Evolutionary conservation across 129 eudicot species (phyloP).

Genomic region (Dittrichia graveolens): DNA sequence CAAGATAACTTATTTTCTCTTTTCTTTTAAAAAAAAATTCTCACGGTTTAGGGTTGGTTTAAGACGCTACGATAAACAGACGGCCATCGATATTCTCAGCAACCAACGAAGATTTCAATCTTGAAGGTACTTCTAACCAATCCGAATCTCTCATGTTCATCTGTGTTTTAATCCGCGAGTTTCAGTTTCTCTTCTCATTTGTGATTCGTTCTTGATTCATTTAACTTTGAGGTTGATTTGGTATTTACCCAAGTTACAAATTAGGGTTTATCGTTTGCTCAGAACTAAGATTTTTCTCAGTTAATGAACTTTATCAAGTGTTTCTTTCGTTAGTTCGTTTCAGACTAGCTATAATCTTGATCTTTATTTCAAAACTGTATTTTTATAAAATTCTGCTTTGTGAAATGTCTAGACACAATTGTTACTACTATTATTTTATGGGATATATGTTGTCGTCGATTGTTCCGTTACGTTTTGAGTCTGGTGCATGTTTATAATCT

Average conservation of each 20-base stretch:
- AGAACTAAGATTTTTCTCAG: not conserved
- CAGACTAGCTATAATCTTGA: too few relatives aligned
- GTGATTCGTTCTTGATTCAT: not conserved
- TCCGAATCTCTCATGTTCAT: not conserved
- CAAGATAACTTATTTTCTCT: too few relatives aligned
- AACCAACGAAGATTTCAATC: constrained; percentile 4
- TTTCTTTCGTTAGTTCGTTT: not conserved
- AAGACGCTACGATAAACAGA: too few relatives aligned
- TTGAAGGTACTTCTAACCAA: constrained; percentile 24
- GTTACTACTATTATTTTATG: too few relatives aligned
- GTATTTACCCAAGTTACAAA: not conserved
- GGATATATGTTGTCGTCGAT: too few relatives aligned
- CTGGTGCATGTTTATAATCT: not conserved
- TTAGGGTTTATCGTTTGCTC: constrained; percentile 23
- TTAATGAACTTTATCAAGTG: not conserved
- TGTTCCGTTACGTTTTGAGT: not conserved
- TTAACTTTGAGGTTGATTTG: constrained; percentile 8
- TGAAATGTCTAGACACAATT: too few relatives aligned
- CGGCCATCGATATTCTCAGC: not conserved
- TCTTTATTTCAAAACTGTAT: not conserved
- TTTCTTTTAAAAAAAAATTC: too few relatives aligned
- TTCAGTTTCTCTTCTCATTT: not conserved
- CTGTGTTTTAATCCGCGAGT: not conserved
- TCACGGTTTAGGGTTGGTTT: too few relatives aligned
- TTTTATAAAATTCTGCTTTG: too few relatives aligned